phyloP scores from a whole-genome alignment of 495 filamentous ascomycete genomes.

The Trypethelium eluteriae region DNA sequence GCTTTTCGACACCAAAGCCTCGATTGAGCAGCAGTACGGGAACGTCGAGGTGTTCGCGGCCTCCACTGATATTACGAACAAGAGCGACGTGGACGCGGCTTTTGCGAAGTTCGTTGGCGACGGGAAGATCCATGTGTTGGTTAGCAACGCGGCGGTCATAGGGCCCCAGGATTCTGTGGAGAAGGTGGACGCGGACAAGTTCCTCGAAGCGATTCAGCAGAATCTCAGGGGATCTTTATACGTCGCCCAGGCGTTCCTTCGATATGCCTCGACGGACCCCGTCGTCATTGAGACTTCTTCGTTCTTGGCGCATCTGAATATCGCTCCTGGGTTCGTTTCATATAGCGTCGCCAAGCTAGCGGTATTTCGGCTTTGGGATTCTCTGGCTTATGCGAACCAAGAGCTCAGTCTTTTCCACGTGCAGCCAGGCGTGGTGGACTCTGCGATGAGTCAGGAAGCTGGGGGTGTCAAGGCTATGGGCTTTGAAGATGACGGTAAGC shows the following conservation, averaged over 20 bases:
- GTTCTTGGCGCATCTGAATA: conserved; percentile 36
- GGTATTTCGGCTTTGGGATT: conserved; percentile 38
- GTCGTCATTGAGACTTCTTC: conserved; percentile 38
- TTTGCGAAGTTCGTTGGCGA: conserved; percentile 35
- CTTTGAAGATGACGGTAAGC: conserved; percentile 38
- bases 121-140: conserved; percentile 32
- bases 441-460: conserved; percentile 37
- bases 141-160: conserved; percentile 32
- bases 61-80: conserved; percentile 39
- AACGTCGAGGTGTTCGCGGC: conserved; percentile 28
- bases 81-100: conserved; percentile 36
- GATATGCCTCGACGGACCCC: conserved; percentile 32
- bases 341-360: conserved; percentile 42
- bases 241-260: conserved; percentile 40
- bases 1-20: conserved; percentile 31
- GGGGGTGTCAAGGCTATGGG: conserved; percentile 33
- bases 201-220: conserved; percentile 32
- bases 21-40: conserved; percentile 27
- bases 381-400: conserved; percentile 33
- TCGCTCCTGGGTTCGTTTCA: conserved; percentile 27
- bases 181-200: conserved; percentile 31
- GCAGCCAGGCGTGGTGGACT: conserved; percentile 44
- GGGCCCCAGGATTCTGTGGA: conserved; percentile 30
- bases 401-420: conserved; percentile 39
- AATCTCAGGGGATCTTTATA: conserved; percentile 38